Evolutionary conservation across 169 alveolate genomes (phyloP).

Genomic region (Neospora caninum): DNA sequence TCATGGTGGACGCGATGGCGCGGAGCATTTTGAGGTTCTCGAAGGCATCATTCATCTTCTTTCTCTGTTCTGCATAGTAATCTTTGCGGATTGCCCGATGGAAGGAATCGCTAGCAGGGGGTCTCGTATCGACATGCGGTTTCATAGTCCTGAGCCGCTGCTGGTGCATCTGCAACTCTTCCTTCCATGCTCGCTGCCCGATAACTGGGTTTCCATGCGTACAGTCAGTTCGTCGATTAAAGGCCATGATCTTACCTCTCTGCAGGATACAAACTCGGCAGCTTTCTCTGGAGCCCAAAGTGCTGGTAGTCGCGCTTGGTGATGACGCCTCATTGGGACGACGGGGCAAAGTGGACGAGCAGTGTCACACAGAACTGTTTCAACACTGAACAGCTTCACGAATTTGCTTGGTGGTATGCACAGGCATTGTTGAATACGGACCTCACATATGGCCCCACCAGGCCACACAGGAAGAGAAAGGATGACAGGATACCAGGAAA

Average conservation of each 20-base stretch:
- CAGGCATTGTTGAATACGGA: background rate
- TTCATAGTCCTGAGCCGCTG: constrained; percentile 51
- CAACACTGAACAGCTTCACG: too few relatives aligned
- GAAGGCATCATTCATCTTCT: constrained; percentile 58
- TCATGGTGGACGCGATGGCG: constrained; percentile 67
- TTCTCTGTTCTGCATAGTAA: constrained; percentile 44
- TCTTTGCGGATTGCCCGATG: constrained; percentile 58
- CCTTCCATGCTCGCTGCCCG: constrained; percentile 58
- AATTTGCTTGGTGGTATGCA: too few relatives aligned
- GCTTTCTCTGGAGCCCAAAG: background rate
- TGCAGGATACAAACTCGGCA: background rate
- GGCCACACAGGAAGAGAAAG: background rate
- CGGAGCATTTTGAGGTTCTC: constrained; percentile 67
- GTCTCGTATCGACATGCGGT: constrained; percentile 51
- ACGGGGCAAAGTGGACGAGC: background rate
- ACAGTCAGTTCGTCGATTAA: constrained; percentile 65
- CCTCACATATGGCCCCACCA: background rate
- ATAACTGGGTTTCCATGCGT: constrained; percentile 68
- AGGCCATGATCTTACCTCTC: constrained; percentile 5
- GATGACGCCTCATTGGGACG: background rate
- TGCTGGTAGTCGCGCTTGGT: background rate
- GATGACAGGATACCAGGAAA: background rate
- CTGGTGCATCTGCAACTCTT: constrained; percentile 47
- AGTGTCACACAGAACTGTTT: too few relatives aligned
- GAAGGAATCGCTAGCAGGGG: constrained; percentile 50